Evolutionary conservation across 108 stramenopile species (phyloP).

Genomic region (Ochromonas danica): DNA sequence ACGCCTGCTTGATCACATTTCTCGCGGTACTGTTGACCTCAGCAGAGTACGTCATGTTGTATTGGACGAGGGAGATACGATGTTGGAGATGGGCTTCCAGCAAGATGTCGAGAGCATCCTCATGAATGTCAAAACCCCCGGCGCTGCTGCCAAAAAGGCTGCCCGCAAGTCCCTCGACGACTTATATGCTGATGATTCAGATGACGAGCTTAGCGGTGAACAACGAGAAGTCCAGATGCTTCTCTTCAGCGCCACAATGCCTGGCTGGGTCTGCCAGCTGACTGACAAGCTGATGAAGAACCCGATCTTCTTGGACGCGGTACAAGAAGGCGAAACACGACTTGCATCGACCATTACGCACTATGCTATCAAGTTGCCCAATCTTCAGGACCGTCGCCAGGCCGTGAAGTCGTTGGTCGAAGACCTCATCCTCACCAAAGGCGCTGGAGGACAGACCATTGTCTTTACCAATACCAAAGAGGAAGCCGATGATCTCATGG

Average conservation of each 20-base stretch:
- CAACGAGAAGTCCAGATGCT: slow-evolving; percentile 70
- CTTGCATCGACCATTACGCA: background rate
- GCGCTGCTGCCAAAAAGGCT: background rate
- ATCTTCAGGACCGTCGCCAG: background rate
- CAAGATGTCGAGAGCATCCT: slow-evolving; percentile 94
- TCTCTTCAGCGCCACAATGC: slow-evolving; percentile 96
- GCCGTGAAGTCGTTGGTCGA: slow-evolving; percentile 50
- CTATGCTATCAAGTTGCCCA: background rate
- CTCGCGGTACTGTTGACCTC: slow-evolving; percentile 84
- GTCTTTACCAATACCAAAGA: slow-evolving; percentile 95
- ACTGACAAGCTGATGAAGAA: slow-evolving; percentile 77
- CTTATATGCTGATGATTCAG: background rate
- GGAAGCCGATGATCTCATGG: slow-evolving; percentile 82
- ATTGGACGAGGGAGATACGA: slow-evolving; percentile 98
- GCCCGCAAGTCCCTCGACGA: background rate
- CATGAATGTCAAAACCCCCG: slow-evolving; percentile 13
- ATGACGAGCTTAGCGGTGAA: background rate
- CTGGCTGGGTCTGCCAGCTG: slow-evolving; percentile 89
- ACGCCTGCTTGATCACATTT: slow-evolving; percentile 90
- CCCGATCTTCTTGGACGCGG: slow-evolving; percentile 75
- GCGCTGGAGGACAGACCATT: slow-evolving; percentile 89
- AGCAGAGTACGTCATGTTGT: slow-evolving; percentile 74
- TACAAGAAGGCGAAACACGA: slow-evolving; percentile 18
- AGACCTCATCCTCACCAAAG: slow-evolving; percentile 72
- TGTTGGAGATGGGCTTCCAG: slow-evolving; percentile 99